Evolutionary conservation across 192 early-diverging fungal species (phyloP).

Genomic region (Entomortierella chlamydospora): DNA sequence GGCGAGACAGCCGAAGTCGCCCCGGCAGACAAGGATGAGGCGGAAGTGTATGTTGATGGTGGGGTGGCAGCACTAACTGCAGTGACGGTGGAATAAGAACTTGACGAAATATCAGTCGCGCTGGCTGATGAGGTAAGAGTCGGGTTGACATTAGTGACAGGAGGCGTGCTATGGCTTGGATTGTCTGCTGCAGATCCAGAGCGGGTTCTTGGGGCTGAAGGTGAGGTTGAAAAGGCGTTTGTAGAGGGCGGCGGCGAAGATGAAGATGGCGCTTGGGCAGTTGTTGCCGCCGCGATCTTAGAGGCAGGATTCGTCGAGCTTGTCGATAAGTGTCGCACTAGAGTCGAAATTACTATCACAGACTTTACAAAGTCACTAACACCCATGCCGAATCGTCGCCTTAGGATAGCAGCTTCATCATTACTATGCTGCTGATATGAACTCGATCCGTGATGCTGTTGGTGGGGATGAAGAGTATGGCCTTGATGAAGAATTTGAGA

Average conservation of each 20-base stretch:
- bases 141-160: background rate
- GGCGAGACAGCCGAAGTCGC: constrained; percentile 8
- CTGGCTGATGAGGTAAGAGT: background rate
- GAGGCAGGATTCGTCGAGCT: background rate
- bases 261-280: constrained; percentile 3
- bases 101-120: background rate
- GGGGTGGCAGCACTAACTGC: background rate
- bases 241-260: constrained; percentile 3
- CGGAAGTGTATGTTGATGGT: constrained; percentile 17
- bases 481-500: constrained; percentile 2
- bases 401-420: constrained; percentile 29
- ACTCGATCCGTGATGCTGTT: constrained; percentile 4
- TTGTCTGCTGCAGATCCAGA: constrained; percentile 6
- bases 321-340: constrained; percentile 33
- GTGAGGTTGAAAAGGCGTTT: constrained; percentile 10
- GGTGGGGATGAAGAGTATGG: constrained; percentile 24
- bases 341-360: constrained; percentile 45
- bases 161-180: constrained; percentile 2
- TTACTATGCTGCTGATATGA: constrained; percentile 8
- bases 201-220: constrained; percentile 9
- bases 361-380: constrained; percentile 47
- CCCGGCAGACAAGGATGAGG: constrained; percentile 19
- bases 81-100: background rate
- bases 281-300: background rate
- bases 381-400: constrained; percentile 42